Evolutionary conservation across 2,329 filamentous ascomycete genomes (phyloP).

Genomic region (Trichoderma sp.): DNA sequence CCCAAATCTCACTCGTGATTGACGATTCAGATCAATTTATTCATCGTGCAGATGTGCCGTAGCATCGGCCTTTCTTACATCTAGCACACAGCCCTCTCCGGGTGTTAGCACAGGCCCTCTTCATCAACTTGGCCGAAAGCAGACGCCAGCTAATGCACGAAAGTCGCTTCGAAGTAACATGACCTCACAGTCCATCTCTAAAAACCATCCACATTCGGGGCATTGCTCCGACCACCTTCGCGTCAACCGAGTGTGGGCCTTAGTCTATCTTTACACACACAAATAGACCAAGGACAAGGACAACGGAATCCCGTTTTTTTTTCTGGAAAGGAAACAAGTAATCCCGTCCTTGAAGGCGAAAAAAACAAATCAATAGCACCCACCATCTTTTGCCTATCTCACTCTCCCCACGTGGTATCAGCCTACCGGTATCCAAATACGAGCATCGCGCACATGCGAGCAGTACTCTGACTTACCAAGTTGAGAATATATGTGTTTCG

Average conservation of each 20-base stretch:
- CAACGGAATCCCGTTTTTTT: background rate
- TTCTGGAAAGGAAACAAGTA: background rate
- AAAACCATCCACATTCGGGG: background rate
- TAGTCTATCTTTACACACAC: slow-evolving; percentile 13
- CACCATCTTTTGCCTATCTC: background rate
- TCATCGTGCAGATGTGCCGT: slow-evolving; percentile 7
- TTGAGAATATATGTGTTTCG: background rate
- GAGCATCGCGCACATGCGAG: background rate
- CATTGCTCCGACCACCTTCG: slow-evolving; percentile 7
- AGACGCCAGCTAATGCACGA: slow-evolving; percentile 10
- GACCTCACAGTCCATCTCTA: background rate
- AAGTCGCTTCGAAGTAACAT: slow-evolving; percentile 2
- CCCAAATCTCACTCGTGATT: background rate
- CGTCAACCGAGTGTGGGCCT: background rate
- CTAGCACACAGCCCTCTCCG: slow-evolving; percentile 1
- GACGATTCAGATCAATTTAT: background rate
- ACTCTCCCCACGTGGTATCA: slow-evolving; percentile 15
- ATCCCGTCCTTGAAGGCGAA: background rate
- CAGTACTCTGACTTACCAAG: slow-evolving; percentile 21
- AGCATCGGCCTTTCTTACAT: background rate
- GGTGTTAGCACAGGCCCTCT: background rate
- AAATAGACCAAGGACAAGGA: background rate
- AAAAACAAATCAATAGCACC: background rate
- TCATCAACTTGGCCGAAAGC: background rate
- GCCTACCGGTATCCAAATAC: slow-evolving; percentile 5